Base-by-base conservation (phyloP, 2,329 filamentous ascomycete species). In the Cytospora piceicola region DNA sequence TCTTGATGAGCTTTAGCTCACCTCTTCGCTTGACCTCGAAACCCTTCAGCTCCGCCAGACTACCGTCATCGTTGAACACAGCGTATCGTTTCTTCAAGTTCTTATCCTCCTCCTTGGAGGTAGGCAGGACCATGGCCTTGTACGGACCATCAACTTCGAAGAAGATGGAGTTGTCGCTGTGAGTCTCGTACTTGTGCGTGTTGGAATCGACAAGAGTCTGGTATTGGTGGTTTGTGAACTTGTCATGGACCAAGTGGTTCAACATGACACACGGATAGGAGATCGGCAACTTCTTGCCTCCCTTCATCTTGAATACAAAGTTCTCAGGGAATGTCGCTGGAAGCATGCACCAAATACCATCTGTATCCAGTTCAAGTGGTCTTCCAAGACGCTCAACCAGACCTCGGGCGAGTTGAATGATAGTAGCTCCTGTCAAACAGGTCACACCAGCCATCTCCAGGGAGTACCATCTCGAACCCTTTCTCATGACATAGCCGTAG, bases 311-410 rank as follows among this genome's bases (percentile, higher is more conserved):
- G 82, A 99, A 98, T 0, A 88, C 84, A 73, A 97, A 97, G 77
- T 99, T 97, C 74, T 99, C 95, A 0, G 95, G 95, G 72, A 99
- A 99, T 0, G 92, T 95, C 0, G 92, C 94, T 0, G 95, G 95
- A 72, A 99, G 84, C 86, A 99, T 99, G 79, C 95, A 99, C 96
- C 95, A 99, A 73, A 99, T 99, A 86, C 96, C 95, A 75, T 99
- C 95, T 3, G 95, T 99, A 77, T 99, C 95, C 58, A 99, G 83
- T 76, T 99, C 95, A 61, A 99, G 83, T 0, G 95, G 95, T 64
- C 95, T 87, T 29, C 95, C 95, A 46, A 99, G 91, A 9, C 95
- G 87, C 75, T 99, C 95, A 4, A 99, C 94, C 2, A 99, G 85
- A 72, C 95, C 90, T 73, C 94, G 88, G 22, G 95, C 96, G 85